Evolutionary conservation across 2,329 filamentous ascomycete species (phyloP).

Genomic region (Gliomastix tumulicola): DNA sequence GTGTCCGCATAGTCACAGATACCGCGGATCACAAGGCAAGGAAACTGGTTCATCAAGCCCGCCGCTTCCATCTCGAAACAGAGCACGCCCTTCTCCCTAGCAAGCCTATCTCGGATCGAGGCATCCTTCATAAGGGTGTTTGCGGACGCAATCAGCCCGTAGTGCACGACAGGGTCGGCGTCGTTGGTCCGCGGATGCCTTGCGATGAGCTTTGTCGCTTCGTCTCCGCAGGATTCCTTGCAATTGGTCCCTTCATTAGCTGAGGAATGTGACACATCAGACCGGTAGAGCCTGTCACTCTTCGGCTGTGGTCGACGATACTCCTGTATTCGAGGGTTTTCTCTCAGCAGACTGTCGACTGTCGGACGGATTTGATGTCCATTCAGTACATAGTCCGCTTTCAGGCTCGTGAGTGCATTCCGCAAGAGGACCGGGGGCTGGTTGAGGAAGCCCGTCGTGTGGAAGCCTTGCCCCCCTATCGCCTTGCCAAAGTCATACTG

Average conservation of each 20-base stretch:
- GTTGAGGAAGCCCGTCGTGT: neutral
- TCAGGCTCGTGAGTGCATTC: neutral
- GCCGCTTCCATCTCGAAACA: constrained; percentile 5
- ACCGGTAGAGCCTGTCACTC: constrained; percentile 1
- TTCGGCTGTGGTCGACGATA: neutral
- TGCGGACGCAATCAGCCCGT: constrained; percentile 23
- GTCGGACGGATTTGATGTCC: constrained; percentile 1
- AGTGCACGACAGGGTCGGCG: constrained; percentile 14
- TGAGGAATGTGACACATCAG: too few species aligned
- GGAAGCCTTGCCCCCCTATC: constrained; percentile 1
- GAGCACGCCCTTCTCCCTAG: neutral
- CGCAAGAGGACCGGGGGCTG: constrained; percentile 1
- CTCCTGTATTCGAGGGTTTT: too few species aligned
- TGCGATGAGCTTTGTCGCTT: too few species aligned
- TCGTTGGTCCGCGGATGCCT: too few species aligned
- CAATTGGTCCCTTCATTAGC: too few species aligned
- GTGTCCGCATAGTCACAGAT: constrained; percentile 23
- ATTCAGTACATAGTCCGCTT: neutral
- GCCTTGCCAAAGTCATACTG: constrained; percentile 2
- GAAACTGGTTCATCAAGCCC: constrained; percentile 10
- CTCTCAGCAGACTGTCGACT: too few species aligned
- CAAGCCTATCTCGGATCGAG: neutral
- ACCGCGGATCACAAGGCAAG: constrained; percentile 19
- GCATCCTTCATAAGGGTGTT: constrained; percentile 9
- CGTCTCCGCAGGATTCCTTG: too few species aligned